Evolutionary conservation across 2,329 filamentous ascomycete species (phyloP), one percentile per base, ranked within the genome.

Genomic region (Pestalotiopsis sp.): DNA sequence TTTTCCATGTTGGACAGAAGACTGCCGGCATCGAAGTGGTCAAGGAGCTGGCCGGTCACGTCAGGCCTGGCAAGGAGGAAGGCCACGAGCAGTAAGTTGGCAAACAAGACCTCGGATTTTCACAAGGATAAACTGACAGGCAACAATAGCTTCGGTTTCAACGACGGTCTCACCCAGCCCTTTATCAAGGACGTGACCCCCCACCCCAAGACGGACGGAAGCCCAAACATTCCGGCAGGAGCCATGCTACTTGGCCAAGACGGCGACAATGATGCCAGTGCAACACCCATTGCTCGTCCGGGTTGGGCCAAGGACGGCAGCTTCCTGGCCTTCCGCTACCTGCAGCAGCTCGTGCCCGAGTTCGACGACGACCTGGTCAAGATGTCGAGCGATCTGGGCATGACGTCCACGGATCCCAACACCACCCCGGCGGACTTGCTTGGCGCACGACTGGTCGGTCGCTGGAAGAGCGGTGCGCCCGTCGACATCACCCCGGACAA

Each of bases 281-380:
- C 65, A 14, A 45, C 36, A 14, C 57, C 27, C 12, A 73, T 68
- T 5, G 67, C 68, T 13, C 73, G 75, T 12, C 75, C 81, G 58
- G 68, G 72, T 1, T 85, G 82, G 83, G 81, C 82, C 36, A 72
- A 78, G 2, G 82, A 85, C 63, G 82, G 83, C 4, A 84, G 81
- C 70, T 83, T 83, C 68, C 75, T 84, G 11, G 80, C 77, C 38
- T 82, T 85, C 72, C 81, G 82, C 13, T 80, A 84, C 61, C 76
- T 84, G 3, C 75, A 80, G 65, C 82, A 85, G 69, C 77, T 82
- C 4, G 83, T 84, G 5, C 82, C 81, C 1, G 83, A 84, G 61
- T 85, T 83, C 62, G 73, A 84, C 66, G 75, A 76, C 6, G 83
- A 82, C 71, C 68, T 83, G 14, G 74, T 80, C 25, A 71, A 76